These are phyloP conservation scores for Penicillium lividum DNA, from an alignment of 495 filamentous ascomycete genomes.

Conservation along the genomic window DNA sequence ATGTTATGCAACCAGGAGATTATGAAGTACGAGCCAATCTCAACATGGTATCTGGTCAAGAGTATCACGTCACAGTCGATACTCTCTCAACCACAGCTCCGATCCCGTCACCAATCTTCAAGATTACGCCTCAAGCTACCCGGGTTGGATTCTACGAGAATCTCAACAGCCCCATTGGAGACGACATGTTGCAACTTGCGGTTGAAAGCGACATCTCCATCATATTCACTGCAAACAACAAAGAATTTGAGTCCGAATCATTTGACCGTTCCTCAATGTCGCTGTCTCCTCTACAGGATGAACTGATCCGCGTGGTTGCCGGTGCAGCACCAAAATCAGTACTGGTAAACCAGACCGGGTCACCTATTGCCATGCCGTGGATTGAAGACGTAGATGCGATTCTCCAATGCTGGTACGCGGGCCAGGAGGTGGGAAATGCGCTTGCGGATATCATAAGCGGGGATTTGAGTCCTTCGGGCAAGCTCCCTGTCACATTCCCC, in stretches of 20 bases:
- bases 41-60: background rate
- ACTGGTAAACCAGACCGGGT: conserved; percentile 6
- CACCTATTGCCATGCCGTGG: conserved; percentile 4
- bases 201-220: conserved; percentile 7
- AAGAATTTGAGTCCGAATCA: conserved; percentile 11
- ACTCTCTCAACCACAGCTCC: conserved; percentile 7
- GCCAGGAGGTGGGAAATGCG: conserved; percentile 56
- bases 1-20: conserved; percentile 12
- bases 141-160: conserved; percentile 9
- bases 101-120: conserved; percentile 8
- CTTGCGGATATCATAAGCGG: conserved; percentile 59
- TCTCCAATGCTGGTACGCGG: conserved; percentile 63
- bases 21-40: conserved; percentile 4
- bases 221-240: conserved; percentile 9
- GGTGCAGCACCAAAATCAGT: background rate
- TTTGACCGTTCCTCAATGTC: conserved; percentile 6
- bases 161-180: background rate
- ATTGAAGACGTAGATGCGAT: conserved; percentile 60
- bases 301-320: conserved; percentile 1
- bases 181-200: background rate
- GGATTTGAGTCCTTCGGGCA: conserved; percentile 49
- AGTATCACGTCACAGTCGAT: conserved; percentile 6
- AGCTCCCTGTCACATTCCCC: conserved; percentile 59
- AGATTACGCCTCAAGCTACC: conserved; percentile 10
- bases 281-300: conserved; percentile 6